Conservation (phyloP, 148 eudicot species). For the Rhododendron williamsianum region DNA sequence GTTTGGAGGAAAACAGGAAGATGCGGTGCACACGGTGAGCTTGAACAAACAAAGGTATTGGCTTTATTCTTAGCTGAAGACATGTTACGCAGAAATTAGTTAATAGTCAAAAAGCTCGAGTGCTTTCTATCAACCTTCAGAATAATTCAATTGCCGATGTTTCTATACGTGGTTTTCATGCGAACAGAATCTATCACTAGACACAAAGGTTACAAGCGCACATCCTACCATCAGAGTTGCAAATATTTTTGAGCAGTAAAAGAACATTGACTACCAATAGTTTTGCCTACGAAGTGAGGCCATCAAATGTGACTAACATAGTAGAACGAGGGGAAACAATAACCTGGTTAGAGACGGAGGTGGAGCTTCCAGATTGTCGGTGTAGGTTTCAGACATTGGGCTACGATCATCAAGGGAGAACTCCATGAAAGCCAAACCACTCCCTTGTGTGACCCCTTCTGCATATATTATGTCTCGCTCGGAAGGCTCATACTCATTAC, state of each 20-base stretch:
- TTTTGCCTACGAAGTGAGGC: background rate
- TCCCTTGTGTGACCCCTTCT: conserved; percentile 94
- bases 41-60: background rate
- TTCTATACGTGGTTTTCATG: background rate
- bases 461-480: conserved; percentile 88
- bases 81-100: background rate
- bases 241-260: background rate
- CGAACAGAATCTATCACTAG: background rate
- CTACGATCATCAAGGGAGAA: conserved; percentile 90
- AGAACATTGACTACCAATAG: background rate
- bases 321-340: background rate
- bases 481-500: conserved; percentile 93
- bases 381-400: conserved; percentile 82
- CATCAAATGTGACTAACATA: background rate
- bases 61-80: background rate
- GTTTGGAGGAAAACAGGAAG: background rate
- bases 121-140: background rate
- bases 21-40: background rate
- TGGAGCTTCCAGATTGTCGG: conserved; percentile 68
- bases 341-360: conserved; percentile 72
- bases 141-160: background rate
- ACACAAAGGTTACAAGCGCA: background rate
- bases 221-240: background rate
- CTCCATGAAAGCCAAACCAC: conserved; percentile 92
- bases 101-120: background rate